Evolutionary conservation across 371 early-diverging fungal species (phyloP), one percentile per base, ranked within the genome.

Genomic region (Rhizopus stolonifer): DNA sequence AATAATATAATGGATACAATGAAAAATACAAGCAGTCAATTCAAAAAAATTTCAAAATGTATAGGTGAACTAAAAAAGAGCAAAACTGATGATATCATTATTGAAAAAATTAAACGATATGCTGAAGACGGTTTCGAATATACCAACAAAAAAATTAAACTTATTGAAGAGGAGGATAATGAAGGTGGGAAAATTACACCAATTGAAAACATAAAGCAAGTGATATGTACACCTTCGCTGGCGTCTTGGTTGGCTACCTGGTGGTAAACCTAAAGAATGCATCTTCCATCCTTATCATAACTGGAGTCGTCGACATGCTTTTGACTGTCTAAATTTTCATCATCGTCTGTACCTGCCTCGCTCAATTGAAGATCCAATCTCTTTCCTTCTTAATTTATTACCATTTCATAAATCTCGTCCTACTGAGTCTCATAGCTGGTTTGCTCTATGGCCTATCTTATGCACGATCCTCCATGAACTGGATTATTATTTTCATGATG

Each of bases 61-160:
- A 44, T 18, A 48, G 48, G 42, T 31, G 39, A 54, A 38, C 31
- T 46, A 26, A 23, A 54, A 46, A 50, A 40, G 50, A 39, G n/a
- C n/a, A n/a, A n/a, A n/a, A n/a, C n/a, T n/a, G n/a, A n/a, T 50
- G 25, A 46, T 34, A 43, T 19, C 31, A 55, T 55, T 48, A 29
- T 48, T 36, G 38, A 49, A 49, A 55, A 49, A 49, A 55, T 55
- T 29, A 55, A 55, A 44, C 56, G 56, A 49, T 55, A 55, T 40
- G 56, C 56, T 10, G 56, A 55, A 40, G 48, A 49, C 22, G 56
- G 49, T 39, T 48, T 49, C 38, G 49, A 55, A 7, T 55, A 55
- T 48, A 55, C 49, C 26, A 42, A 40, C 29, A 55, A 49, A 40
- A 55, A 55, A 50, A 39, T 39, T 42, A 50, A 50, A 50, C 25